Evolutionary conservation across 352 stramenopile species (phyloP), one percentile per base, ranked within the genome.

Genomic region (Phytophthora palmivora): DNA sequence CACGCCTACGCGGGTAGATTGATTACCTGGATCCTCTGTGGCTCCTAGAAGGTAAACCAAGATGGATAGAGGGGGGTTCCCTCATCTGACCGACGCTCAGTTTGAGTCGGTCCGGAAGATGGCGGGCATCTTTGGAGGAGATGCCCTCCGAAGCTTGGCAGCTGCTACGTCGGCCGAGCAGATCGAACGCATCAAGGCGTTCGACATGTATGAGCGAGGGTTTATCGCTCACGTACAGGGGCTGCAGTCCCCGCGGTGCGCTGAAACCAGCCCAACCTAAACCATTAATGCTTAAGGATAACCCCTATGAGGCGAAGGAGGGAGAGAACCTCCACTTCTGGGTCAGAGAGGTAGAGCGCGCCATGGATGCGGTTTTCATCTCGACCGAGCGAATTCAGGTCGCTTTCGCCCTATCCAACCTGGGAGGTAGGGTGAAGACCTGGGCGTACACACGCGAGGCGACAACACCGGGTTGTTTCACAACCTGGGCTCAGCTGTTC

Each of bases 341-440:
- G 60, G 21, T 47, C 11, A 30, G 49, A 41, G 38, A 70, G 28
- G 36, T 60, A n/a, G 60, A 75, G 21, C 51, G 71, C 28, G 55
- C 60, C 7, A 60, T 71, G 44, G 19, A 19, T 0, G 41, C 50
- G 3, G 46, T 18, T 6, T 28, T 46, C 5, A 41, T 75, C 44
- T n/a, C 26, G 12, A 37, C 19, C 11, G 51, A 64, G 32, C 45
- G 36, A 21, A 50, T 56, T 16, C 42, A 47, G 6, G 56, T 75
- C 0, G 52, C 47, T 18, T 60, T 67, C 18, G 54, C 24, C 6
- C 45, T 70, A 1, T 63, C 59, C 5, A 58, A 63, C 14, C 33
- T 74, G 19, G 32, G 50, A 5, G 59, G 54, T 47, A 42, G 50
- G 18, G 58, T 59, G 26, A 58, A 58, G 44, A n/a, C 26, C 6